A percentile compares a stretch with the other conserved stretches of the same genome.
These are phyloP conservation scores for Pleurotus giganteus DNA, from an alignment of 768 basidiomycete genomes.

Conservation along the genomic window DNA sequence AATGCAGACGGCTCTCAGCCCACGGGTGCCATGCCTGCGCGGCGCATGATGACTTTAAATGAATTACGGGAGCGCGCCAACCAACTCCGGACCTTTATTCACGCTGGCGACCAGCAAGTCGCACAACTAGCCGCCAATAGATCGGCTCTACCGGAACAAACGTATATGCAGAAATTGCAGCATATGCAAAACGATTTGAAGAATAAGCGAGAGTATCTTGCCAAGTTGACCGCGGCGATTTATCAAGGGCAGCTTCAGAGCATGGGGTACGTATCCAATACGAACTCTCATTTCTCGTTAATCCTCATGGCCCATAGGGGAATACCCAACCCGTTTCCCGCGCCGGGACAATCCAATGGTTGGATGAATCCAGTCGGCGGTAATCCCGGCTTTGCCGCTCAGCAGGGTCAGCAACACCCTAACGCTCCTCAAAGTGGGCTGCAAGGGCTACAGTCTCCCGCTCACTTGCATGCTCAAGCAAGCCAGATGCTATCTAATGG, in stretches of 20 bases:
- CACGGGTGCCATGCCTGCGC: background rate
- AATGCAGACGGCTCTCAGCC: conserved; percentile 8
- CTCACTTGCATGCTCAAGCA: conserved; percentile 30
- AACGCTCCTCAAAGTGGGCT: conserved; percentile 1
- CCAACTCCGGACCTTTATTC: conserved; percentile 16
- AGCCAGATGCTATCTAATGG: conserved; percentile 23
- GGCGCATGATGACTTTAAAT: conserved; percentile 20
- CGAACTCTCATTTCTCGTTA: background rate
- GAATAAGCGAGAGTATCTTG: conserved; percentile 36
- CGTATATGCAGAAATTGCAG: conserved; percentile 12
- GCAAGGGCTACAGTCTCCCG: conserved; percentile 18
- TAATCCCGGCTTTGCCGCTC: conserved; percentile 10
- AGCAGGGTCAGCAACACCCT: conserved; percentile 2
- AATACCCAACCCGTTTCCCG: conserved; percentile 13
- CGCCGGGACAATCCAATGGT: conserved; percentile 23
- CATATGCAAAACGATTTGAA: conserved; percentile 19
- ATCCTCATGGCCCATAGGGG: conserved; percentile 9
- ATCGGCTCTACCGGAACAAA: conserved; percentile 5
- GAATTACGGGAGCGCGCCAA: conserved; percentile 17
- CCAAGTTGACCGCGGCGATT: conserved; percentile 31
- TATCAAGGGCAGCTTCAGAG: conserved; percentile 22
- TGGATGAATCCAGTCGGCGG: conserved; percentile 20
- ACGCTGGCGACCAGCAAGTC: conserved; percentile 16
- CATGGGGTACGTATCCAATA: conserved; percentile 27
- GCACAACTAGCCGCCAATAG: conserved; percentile 14